Percentiles rank a stretch among this genome's conserved stretches.
phyloP scores from a whole-genome alignment of 2,329 filamentous ascomycete genomes.

The Verticillium albo-atrum region DNA sequence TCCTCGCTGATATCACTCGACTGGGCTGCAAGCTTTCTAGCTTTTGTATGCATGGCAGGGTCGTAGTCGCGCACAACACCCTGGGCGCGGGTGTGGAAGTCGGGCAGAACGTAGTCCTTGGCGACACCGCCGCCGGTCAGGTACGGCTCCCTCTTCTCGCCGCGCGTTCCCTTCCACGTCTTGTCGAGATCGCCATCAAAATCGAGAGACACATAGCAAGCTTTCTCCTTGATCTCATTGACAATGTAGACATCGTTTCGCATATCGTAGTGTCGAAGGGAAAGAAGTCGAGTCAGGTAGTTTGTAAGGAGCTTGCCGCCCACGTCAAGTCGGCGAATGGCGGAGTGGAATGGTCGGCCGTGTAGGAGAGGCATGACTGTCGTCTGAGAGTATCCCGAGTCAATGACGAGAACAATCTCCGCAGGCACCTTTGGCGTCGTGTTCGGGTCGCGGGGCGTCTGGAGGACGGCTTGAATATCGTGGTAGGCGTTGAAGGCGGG shows the following conservation, averaged over 20 bases:
- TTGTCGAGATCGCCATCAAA: constrained; percentile 75
- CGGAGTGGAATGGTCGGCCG: constrained; percentile 74
- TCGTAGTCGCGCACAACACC: constrained; percentile 78
- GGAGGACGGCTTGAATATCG: constrained; percentile 66
- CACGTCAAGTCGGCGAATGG: constrained; percentile 79
- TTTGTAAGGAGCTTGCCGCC: constrained; percentile 94
- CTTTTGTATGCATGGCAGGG: constrained; percentile 53
- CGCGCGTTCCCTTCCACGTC: constrained; percentile 74
- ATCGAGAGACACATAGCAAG: constrained; percentile 76
- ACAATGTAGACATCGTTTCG: constrained; percentile 90
- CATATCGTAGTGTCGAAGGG: constrained; percentile 91
- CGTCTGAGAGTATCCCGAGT: constrained; percentile 90
- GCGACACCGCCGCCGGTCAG: constrained; percentile 58
- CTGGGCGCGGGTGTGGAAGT: constrained; percentile 57
- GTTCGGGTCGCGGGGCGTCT: constrained; percentile 47
- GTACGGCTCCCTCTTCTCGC: constrained; percentile 48
- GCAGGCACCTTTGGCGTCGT: constrained; percentile 46
- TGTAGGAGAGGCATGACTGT: constrained; percentile 82
- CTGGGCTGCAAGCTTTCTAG: constrained; percentile 39
- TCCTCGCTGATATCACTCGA: constrained; percentile 58
- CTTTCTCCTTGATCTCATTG: constrained; percentile 91
- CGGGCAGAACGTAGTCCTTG: constrained; percentile 88
- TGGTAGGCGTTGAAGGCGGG: constrained; percentile 70
- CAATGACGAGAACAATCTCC: constrained; percentile 83
- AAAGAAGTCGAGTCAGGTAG: constrained; percentile 83